Percentiles rank a stretch among this genome's conserved stretches.
These are phyloP conservation scores for Lumnitzera littorea DNA, from an alignment of 345 rosid species.

Conservation along the genomic window DNA sequence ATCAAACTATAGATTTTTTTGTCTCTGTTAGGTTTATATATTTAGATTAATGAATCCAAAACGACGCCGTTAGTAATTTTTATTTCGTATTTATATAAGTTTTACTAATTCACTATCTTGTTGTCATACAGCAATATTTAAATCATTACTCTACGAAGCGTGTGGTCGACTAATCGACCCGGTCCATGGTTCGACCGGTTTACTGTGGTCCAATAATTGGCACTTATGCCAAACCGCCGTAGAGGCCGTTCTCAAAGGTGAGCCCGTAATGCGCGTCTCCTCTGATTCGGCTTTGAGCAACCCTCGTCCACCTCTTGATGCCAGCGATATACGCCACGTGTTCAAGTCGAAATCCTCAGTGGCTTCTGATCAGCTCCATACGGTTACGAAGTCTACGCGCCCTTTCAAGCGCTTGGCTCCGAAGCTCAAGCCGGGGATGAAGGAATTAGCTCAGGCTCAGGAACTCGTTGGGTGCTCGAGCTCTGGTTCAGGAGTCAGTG, in stretches of 20 bases:
- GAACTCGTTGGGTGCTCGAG: neutral
- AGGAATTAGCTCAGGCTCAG: no score
- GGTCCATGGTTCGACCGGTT: constrained; percentile 42
- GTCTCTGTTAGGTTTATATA: no score
- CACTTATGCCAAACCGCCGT: constrained; percentile 58
- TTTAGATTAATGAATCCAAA: neutral
- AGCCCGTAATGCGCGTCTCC: constrained; percentile 16
- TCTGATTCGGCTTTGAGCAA: constrained; percentile 6
- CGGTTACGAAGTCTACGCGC: constrained; percentile 13
- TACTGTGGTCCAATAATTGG: constrained; percentile 50
- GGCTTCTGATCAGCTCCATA: constrained; percentile 11
- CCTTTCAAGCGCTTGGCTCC: constrained; percentile 19
- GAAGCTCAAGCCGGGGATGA: constrained; percentile 1
- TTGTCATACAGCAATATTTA: constrained; percentile 32
- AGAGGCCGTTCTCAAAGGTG: constrained; percentile 42
- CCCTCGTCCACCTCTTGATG: neutral
- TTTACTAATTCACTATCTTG: no score
- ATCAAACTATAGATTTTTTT: no score
- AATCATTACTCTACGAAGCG: constrained; percentile 55
- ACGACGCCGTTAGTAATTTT: neutral
- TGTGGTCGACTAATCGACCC: constrained; percentile 58
- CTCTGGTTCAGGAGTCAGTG: constrained; percentile 9
- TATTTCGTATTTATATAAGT: no score
- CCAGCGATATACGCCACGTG: constrained; percentile 31
- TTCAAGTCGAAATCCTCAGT: constrained; percentile 10